Evolutionary conservation across 2,329 filamentous ascomycete genomes (phyloP).

Genomic region (Diaporthe sp.): DNA sequence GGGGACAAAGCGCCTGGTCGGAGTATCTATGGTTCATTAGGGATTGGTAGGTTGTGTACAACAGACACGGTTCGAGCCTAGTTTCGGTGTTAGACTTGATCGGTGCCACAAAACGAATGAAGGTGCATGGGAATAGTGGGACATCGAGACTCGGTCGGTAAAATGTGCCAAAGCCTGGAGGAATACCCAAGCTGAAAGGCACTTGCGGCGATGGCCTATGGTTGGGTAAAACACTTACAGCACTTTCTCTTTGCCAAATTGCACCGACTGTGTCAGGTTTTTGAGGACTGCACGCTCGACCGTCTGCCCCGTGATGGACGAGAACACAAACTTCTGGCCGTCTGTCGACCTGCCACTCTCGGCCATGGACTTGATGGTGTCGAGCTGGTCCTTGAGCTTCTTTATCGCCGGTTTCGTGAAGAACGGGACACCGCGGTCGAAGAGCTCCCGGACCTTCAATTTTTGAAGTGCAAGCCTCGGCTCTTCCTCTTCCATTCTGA

Average conservation of each 20-base stretch:
- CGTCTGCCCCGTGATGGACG: background rate
- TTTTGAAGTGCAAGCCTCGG: background rate
- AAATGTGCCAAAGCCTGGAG: background rate
- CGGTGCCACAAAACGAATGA: no score
- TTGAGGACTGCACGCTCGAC: background rate
- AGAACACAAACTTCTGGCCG: background rate
- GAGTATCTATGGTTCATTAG: background rate
- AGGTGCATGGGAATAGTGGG: no score
- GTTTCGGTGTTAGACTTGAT: background rate
- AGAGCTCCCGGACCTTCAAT: background rate
- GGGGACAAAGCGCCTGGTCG: background rate
- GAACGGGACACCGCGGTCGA: background rate
- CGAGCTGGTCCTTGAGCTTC: background rate
- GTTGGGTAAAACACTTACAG: background rate
- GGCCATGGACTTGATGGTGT: background rate
- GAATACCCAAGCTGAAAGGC: background rate
- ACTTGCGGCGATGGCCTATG: background rate
- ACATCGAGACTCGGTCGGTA: background rate
- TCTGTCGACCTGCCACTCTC: background rate
- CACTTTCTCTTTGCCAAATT: background rate
- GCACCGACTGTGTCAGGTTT: background rate
- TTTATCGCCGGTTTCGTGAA: background rate
- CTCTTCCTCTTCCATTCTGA: background rate
- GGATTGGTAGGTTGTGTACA: conserved; percentile 6
- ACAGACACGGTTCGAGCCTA: background rate